A percentile compares a stretch with the other conserved stretches of the same genome.
These are phyloP conservation scores for Tulasnella sp. DNA, from an alignment of 768 basidiomycete genomes.

Conservation along the genomic window DNA sequence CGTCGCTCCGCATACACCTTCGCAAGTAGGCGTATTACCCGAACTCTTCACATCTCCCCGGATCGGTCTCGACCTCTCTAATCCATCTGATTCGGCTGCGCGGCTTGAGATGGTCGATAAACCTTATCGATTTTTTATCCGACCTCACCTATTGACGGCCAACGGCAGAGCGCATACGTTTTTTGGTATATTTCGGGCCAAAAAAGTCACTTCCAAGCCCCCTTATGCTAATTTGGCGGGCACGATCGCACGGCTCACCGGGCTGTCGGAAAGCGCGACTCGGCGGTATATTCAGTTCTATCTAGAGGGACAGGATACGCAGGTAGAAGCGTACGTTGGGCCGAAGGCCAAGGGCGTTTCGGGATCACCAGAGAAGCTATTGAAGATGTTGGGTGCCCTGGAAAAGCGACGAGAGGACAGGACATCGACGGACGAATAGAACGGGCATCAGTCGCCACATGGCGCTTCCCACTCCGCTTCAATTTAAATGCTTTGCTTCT, in stretches of 20 bases:
- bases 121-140: conserved; percentile 54
- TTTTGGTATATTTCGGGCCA: conserved; percentile 36
- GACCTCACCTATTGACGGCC: conserved; percentile 44
- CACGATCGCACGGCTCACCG: background rate
- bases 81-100: conserved; percentile 30
- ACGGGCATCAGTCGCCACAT: too few species aligned
- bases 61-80: conserved; percentile 65
- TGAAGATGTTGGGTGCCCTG: conserved; percentile 10
- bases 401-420: conserved; percentile 1
- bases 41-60: conserved; percentile 42
- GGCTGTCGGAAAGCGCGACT: background rate
- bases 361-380: background rate
- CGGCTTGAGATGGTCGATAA: conserved; percentile 50
- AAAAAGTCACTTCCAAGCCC: background rate
- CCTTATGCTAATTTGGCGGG: background rate
- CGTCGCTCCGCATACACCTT: background rate
- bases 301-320: background rate
- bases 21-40: conserved; percentile 21
- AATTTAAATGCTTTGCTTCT: too few species aligned
- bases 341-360: background rate
- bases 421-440: too few species aligned
- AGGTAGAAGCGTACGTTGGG: conserved; percentile 1
- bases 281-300: background rate
- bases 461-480: too few species aligned
- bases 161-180: conserved; percentile 68